Evolutionary conservation across 148 eudicot species (phyloP), one percentile per base, ranked within the genome.

Genomic region (Rhododendron kiyosumense): DNA sequence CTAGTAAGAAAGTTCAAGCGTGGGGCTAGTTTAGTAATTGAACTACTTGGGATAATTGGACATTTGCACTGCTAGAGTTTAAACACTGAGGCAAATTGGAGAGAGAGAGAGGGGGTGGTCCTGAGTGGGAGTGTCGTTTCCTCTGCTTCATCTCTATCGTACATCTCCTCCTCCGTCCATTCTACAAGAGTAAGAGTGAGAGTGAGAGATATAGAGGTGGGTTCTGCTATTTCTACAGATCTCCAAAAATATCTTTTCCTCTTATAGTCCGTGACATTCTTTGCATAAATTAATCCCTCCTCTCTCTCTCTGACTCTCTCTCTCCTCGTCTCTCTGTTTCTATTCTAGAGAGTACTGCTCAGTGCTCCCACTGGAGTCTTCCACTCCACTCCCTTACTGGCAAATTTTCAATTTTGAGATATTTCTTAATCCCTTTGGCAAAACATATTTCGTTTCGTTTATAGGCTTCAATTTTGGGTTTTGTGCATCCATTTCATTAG

Each of bases 31-130:
- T 51, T 87, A 79, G 91, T 88, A 88, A 91, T 87, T 88, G 34
- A 46, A 24, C 45, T 7, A 15, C 14, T 74, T 83, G 54, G 79
- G 87, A 90, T 88, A 43, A 88, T 87, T 88, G 89, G 48, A 74
- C 77, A n/a, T 30, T 52, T 75, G 82, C 24, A 14, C 48, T 38
- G 79, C 79, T 38, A 75, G 38, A 18, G 46, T 28, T 5, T 15
- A 17, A 26, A n/a, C 18, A n/a, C 22, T 3, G 22, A 15, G 8
- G 51, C 51, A 43, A 20, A 77, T 41, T 38, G n/a, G 54, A 78
- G 81, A 76, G 41, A 84, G 81, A 81, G 84, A 57, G 52, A 78
- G 86, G 30, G 90, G 59, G 94, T 92, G 94, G 95, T 91, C 94
- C 92, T 86, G 43, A 12, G 15, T 28, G n/a, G 10, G 46, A 74